Percentiles rank a stretch among this genome's conserved stretches.
phyloP scores from a whole-genome alignment of 108 stramenopile genomes.

The Stephanodiscus triporus region DNA sequence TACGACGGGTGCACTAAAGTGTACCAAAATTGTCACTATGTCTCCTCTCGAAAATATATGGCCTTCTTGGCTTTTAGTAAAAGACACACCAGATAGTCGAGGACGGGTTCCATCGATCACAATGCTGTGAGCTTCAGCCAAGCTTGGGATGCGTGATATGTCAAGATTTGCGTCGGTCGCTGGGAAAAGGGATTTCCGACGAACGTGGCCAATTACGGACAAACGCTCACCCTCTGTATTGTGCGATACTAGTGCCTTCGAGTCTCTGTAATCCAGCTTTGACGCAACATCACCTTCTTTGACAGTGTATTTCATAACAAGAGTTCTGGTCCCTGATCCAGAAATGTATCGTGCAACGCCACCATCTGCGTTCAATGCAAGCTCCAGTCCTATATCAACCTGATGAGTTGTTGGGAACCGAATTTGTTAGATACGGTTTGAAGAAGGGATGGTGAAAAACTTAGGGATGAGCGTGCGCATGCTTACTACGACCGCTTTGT shows the following conservation, averaged over 20 bases:
- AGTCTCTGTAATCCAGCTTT: conserved; percentile 24
- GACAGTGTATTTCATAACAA: conserved; percentile 30
- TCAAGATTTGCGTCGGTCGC: conserved; percentile 34
- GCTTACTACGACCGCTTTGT: conserved; percentile 48
- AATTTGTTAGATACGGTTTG: neutral
- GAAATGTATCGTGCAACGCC: conserved; percentile 31
- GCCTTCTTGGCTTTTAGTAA: conserved; percentile 18
- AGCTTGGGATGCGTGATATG: conserved; percentile 9
- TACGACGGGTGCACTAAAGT: conserved; percentile 34
- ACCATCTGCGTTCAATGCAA: conserved; percentile 20
- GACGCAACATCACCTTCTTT: conserved; percentile 20
- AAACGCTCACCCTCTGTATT: conserved; percentile 44
- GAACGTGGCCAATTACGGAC: conserved; percentile 29
- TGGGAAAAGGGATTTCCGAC: conserved; percentile 30
- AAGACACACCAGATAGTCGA: conserved; percentile 15
- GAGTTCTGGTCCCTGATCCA: conserved; percentile 32
- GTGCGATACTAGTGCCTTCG: conserved; percentile 23
- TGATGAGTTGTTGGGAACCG: neutral
- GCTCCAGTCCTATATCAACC: conserved; percentile 35
- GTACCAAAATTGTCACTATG: conserved; percentile 20
- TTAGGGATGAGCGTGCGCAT: neutral
- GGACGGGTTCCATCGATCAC: conserved; percentile 27
- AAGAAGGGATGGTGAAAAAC: neutral
- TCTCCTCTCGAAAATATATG: conserved; percentile 21
- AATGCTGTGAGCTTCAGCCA: conserved; percentile 18